Conservation (phyloP, 352 stramenopile genomes). For the Thalassiosira delicatula region DNA sequence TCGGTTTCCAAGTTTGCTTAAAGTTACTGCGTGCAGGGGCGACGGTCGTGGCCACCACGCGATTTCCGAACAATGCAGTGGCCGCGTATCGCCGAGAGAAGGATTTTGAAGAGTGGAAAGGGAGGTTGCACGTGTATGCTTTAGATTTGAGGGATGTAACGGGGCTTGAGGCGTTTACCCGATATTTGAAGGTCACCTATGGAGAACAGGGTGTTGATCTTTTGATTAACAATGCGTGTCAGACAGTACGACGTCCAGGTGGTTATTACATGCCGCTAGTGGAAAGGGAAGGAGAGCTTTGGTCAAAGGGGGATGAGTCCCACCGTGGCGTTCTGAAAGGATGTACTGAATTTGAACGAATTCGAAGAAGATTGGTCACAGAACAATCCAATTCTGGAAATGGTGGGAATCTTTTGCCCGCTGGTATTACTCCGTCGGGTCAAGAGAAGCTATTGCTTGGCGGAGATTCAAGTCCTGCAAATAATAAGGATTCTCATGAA, state of each 20-base stretch:
- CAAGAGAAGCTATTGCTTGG: conserved; percentile 25
- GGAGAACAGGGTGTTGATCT: conserved; percentile 87
- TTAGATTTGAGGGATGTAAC: conserved; percentile 93
- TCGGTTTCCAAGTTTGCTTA: conserved; percentile 92
- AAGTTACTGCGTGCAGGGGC: conserved; percentile 91
- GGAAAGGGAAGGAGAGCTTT: conserved; percentile 83
- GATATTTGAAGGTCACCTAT: conserved; percentile 86
- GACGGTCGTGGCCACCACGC: conserved; percentile 90
- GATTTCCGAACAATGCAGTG: conserved; percentile 92
- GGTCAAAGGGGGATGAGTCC: conserved; percentile 62
- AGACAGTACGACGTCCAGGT: conserved; percentile 92
- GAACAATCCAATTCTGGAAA: conserved; percentile 48
- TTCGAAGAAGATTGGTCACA: conserved; percentile 65
- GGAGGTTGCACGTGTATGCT: conserved; percentile 90
- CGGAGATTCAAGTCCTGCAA: conserved; percentile 1
- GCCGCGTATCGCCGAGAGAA: conserved; percentile 87
- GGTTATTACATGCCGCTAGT: conserved; percentile 92
- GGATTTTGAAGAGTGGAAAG: conserved; percentile 91
- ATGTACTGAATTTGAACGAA: conserved; percentile 78
- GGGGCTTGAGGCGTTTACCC: conserved; percentile 91
- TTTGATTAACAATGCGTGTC: conserved; percentile 95
- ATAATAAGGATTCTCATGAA: conserved; percentile 10
- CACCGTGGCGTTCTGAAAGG: conserved; percentile 71
- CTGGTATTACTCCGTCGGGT: background rate
- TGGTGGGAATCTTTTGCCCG: conserved; percentile 29